phyloP scores from a whole-genome alignment of 176 grass and related monocot genomes.

The Carex kokanica region DNA sequence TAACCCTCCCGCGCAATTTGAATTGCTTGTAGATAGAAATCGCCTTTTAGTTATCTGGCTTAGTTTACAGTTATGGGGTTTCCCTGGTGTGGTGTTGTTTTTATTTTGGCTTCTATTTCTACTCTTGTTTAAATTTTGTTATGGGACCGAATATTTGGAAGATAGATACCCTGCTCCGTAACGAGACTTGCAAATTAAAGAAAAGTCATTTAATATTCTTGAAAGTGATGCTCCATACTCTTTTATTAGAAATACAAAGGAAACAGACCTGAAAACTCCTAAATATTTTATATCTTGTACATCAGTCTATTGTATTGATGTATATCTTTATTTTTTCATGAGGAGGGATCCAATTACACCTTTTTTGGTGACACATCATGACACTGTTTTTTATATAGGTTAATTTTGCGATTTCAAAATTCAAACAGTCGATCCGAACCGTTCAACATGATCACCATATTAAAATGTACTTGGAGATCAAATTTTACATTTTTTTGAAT shows the following conservation, averaged over 20 bases:
- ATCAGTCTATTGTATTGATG: no score
- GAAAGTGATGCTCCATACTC: not conserved
- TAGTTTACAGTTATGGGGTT: not conserved
- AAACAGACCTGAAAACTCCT: not conserved
- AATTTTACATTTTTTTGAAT: no score
- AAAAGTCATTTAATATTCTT: not conserved
- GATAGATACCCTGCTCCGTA: not conserved
- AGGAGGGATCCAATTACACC: no score
- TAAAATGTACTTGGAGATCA: no score
- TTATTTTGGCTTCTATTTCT: not conserved
- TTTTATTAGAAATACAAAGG: not conserved
- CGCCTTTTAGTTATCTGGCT: conserved; percentile 4
- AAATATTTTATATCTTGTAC: no score
- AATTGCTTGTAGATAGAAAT: conserved; percentile 13
- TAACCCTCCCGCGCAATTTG: not conserved
- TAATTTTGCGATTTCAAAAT: no score
- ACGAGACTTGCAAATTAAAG: not conserved
- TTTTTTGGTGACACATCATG: no score
- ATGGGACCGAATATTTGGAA: not conserved
- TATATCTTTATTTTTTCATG: no score
- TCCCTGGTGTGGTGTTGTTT: not conserved
- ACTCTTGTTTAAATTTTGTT: not conserved
- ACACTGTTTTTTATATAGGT: no score
- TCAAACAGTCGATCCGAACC: no score
- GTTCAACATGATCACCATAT: no score